Evolutionary conservation across 1,139 yeast genomes (phyloP).

Genomic region (Komagataea norvegica): DNA sequence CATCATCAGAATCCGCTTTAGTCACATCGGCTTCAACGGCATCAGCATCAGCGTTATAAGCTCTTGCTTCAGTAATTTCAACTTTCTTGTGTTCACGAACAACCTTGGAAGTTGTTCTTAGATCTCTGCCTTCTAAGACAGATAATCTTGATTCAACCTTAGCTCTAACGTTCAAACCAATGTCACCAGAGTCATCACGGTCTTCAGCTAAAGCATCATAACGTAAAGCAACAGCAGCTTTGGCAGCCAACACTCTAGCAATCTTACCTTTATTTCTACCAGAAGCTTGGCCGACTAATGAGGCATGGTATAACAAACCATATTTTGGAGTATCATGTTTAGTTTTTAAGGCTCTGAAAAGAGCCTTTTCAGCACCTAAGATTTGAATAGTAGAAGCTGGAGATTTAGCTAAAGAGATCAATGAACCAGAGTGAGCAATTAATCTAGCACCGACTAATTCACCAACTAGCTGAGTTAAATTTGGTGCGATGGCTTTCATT

Average conservation of each 20-base stretch:
- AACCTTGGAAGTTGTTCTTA: constrained; percentile 76
- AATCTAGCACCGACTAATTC: constrained; percentile 98
- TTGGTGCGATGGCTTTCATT: constrained; percentile 99
- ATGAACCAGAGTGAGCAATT: constrained; percentile 95
- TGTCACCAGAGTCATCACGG: constrained; percentile 89
- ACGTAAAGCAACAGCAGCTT: constrained; percentile 94
- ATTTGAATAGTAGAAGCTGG: constrained; percentile 99
- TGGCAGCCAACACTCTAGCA: constrained; percentile 98
- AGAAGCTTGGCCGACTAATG: constrained; percentile 94
- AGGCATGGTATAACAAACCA: constrained; percentile 95
- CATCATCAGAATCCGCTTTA: constrained; percentile 49
- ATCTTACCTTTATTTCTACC: constrained; percentile 98
- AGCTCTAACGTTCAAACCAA: constrained; percentile 87
- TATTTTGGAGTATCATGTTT: constrained; percentile 98
- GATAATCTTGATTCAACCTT: constrained; percentile 94
- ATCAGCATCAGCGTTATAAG: constrained; percentile 94
- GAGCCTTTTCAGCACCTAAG: constrained; percentile 98
- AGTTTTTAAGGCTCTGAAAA: constrained; percentile 96
- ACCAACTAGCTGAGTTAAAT: constrained; percentile 91
- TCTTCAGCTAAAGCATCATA: constrained; percentile 97
- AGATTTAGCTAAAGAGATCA: constrained; percentile 90
- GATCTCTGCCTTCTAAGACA: constrained; percentile 91
- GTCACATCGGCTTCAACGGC: constrained; percentile 43
- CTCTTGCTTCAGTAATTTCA: constrained; percentile 75
- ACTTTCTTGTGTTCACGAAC: constrained; percentile 77